Conservation (phyloP, 2,329 filamentous ascomycete species). For the Cryphonectria radicalis region DNA sequence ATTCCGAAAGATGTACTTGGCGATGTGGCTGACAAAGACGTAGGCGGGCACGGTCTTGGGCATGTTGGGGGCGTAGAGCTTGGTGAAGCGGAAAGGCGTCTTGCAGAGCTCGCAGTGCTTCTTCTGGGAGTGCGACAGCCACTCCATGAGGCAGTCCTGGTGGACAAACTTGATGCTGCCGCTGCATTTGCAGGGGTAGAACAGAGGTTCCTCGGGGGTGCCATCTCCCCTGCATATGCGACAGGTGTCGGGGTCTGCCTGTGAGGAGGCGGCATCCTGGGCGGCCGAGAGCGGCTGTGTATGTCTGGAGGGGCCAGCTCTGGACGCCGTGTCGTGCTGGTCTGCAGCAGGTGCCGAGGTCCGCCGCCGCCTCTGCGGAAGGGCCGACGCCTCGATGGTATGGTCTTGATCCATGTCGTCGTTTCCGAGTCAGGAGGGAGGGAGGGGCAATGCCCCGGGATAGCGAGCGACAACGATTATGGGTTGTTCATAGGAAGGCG, state of each 20-base stretch:
- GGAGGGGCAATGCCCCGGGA: constrained; percentile 26
- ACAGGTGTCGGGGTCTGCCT: constrained; percentile 76
- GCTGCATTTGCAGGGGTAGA: constrained; percentile 98
- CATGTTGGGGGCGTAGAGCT: constrained; percentile 95
- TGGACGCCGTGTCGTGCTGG: constrained; percentile 11
- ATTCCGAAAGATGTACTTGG: constrained; percentile 72
- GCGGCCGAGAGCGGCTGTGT: constrained; percentile 3
- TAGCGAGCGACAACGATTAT: constrained; percentile 19
- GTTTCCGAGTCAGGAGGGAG: constrained; percentile 17
- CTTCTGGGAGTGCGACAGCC: constrained; percentile 98
- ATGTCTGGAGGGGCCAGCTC: constrained; percentile 9
- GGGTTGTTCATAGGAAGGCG: constrained; percentile 25
- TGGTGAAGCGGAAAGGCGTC: constrained; percentile 96
- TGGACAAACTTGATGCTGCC: constrained; percentile 99
- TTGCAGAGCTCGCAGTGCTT: constrained; percentile 99
- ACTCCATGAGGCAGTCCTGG: constrained; percentile 97
- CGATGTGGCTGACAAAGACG: constrained; percentile 79
- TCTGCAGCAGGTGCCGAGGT: constrained; percentile 18
- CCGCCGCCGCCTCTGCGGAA: constrained; percentile 22
- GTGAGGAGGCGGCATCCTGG: constrained; percentile 26
- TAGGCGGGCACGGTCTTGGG: constrained; percentile 78
- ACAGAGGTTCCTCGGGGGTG: constrained; percentile 80
- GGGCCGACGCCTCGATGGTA: constrained; percentile 21
- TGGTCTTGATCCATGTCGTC: constrained; percentile 26
- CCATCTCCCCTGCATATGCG: constrained; percentile 94